Conservation (phyloP, 345 rosid genomes). For the Brassica nigra region DNA sequence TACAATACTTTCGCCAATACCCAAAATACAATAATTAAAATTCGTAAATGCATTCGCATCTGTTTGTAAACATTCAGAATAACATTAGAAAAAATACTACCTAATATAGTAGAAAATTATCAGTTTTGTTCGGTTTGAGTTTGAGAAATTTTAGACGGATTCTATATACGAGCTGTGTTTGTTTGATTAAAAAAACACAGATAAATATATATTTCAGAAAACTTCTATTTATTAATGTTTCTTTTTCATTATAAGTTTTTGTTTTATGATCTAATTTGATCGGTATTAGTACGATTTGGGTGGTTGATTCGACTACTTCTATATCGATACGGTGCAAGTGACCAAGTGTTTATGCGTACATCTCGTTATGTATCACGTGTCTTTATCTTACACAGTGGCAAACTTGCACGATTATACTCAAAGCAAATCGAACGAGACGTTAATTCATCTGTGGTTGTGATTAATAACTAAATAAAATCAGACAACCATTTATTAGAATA, state of each 20-base stretch:
- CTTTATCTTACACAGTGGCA: conserved; percentile 9
- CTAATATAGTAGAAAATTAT: neutral
- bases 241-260: neutral
- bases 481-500: neutral
- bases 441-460: neutral
- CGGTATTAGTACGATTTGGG: neutral
- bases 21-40: neutral
- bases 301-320: neutral
- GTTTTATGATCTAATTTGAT: neutral
- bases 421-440: neutral
- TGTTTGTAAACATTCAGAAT: neutral
- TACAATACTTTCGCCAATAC: neutral
- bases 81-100: neutral
- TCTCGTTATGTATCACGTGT: conserved; percentile 15
- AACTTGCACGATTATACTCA: conserved; percentile 28
- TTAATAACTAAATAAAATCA: neutral
- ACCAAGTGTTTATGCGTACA: neutral
- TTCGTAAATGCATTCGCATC: neutral
- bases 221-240: neutral
- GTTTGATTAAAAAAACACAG: neutral
- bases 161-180: neutral
- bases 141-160: neutral
- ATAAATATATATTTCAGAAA: neutral
- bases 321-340: neutral
- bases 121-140: neutral